These are phyloP conservation scores for Halophytophthora batemanensis DNA, from an alignment of 352 stramenopile genomes.

Conservation along the genomic window DNA sequence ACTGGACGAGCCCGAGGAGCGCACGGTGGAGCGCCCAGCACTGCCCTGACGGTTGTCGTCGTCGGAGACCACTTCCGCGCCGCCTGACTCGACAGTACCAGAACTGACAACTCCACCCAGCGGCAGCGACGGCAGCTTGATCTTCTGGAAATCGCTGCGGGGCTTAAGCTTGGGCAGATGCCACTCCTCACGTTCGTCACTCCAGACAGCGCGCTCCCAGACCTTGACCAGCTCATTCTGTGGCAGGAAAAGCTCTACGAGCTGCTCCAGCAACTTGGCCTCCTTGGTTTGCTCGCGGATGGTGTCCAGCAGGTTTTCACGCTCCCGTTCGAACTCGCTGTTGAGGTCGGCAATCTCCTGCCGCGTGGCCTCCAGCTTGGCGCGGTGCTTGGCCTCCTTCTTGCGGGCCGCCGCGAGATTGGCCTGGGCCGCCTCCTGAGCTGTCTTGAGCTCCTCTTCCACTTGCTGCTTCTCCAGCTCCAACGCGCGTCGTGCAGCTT, in stretches of 20 bases:
- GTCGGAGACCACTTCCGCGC: conserved; percentile 58
- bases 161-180: conserved; percentile 70
- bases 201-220: conserved; percentile 84
- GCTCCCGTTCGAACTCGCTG: conserved; percentile 83
- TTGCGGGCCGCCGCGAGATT: conserved; percentile 53
- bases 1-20: conserved; percentile 32
- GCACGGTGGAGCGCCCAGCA: conserved; percentile 21
- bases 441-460: conserved; percentile 66
- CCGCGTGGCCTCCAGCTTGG: conserved; percentile 70
- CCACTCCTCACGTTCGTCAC: conserved; percentile 80
- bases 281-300: conserved; percentile 90
- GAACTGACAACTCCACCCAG: conserved; percentile 17
- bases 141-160: conserved; percentile 77
- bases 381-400: conserved; percentile 62
- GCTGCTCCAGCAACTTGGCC: conserved; percentile 82
- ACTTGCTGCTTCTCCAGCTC: conserved; percentile 73
- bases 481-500: conserved; percentile 51
- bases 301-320: conserved; percentile 81
- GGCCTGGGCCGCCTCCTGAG: conserved; percentile 62
- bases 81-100: conserved; percentile 37
- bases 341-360: conserved; percentile 85
- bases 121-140: conserved; percentile 60
- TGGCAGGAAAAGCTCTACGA: conserved; percentile 81
- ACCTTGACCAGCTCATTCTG: conserved; percentile 87
- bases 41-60: conserved; percentile 32